Evolutionary conservation across 768 basidiomycete genomes (phyloP).

Genomic region (Boletus eberwhitei): DNA sequence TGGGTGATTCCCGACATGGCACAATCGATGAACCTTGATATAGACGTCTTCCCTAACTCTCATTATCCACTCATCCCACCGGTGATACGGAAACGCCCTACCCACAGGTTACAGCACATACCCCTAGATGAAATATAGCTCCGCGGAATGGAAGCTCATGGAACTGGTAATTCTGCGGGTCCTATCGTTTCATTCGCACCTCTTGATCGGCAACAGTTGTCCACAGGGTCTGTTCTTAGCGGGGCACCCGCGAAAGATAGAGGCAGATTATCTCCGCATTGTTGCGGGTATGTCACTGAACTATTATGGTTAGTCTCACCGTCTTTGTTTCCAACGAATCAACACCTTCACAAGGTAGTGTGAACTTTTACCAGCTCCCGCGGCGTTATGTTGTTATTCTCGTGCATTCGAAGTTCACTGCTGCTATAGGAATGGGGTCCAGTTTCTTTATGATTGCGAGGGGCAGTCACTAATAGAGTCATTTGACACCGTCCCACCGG

Average conservation of each 20-base stretch:
- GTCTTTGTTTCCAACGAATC: neutral
- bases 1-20: conserved; percentile 1
- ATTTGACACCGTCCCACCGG: neutral
- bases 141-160: conserved; percentile 24
- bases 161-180: conserved; percentile 8
- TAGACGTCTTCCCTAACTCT: neutral
- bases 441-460: neutral
- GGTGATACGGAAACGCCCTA: neutral
- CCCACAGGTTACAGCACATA: neutral
- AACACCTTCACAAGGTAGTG: neutral
- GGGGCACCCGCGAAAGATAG: conserved; percentile 15
- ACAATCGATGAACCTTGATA: conserved; percentile 11
- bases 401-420: neutral
- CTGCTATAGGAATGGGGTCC: neutral
- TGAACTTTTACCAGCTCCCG: neutral
- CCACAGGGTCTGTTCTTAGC: neutral
- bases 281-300: neutral
- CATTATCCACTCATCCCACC: neutral
- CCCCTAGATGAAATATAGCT: neutral
- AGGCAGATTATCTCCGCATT: conserved; percentile 21
- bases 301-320: conserved; percentile 13
- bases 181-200: conserved; percentile 15
- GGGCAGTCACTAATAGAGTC: neutral
- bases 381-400: neutral
- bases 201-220: conserved; percentile 4